Percentiles rank a stretch among this genome's conserved stretches.
Evolutionary conservation across 345 rosid genomes (phyloP).

Genomic region (Dipteronia dyeriana): DNA sequence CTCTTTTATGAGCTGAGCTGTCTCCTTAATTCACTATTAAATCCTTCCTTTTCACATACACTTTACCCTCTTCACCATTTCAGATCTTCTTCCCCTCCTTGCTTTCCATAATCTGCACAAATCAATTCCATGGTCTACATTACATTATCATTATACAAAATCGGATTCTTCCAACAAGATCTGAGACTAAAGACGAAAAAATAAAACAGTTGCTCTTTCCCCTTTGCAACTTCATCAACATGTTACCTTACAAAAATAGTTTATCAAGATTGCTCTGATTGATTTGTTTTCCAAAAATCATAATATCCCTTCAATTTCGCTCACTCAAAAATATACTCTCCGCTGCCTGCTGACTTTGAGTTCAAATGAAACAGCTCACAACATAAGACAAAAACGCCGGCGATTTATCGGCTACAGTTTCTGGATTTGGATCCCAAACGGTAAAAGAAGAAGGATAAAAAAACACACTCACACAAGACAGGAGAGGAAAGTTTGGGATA

Average conservation of each 20-base stretch:
- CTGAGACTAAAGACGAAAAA: not conserved
- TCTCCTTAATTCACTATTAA: not conserved
- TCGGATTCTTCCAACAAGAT: not conserved
- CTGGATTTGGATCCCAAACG: conserved; percentile 23
- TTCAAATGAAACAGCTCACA: not conserved
- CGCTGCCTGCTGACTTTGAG: not conserved
- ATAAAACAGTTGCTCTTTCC: conserved; percentile 18
- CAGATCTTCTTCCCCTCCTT: not conserved
- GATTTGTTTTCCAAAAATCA: not conserved
- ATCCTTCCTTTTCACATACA: not conserved
- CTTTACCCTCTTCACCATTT: not conserved
- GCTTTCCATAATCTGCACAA: not conserved
- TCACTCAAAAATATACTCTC: not conserved
- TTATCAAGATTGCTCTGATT: no score
- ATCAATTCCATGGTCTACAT: no score
- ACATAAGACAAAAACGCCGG: conserved; percentile 22
- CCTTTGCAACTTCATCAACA: not conserved
- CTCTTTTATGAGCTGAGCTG: conserved; percentile 29
- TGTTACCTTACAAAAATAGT: no score
- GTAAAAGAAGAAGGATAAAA: not conserved
- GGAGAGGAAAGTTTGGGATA: conserved; percentile 12
- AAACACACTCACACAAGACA: not conserved
- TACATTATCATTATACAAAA: no score
- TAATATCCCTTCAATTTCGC: conserved; percentile 25
- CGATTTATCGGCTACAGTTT: conserved; percentile 15